These are phyloP conservation scores for Coniophora puteana DNA, from an alignment of 1,284 basidiomycete genomes.

Conservation along the genomic window DNA sequence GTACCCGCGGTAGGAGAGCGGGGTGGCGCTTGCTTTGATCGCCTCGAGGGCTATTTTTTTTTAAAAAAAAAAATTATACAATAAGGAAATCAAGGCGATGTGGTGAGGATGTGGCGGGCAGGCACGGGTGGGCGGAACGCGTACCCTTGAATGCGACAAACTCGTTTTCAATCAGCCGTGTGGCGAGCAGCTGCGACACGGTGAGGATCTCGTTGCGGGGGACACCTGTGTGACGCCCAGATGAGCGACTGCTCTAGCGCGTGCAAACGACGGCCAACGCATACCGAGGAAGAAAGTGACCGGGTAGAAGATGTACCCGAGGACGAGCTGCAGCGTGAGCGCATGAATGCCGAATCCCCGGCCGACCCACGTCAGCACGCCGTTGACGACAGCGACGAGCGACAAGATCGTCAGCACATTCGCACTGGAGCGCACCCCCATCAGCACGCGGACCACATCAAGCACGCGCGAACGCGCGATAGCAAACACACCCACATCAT, in stretches of 20 bases:
- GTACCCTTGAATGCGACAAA: constrained; percentile 72
- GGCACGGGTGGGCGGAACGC: no score
- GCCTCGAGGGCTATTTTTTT: no score
- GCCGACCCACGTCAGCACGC: constrained; percentile 87
- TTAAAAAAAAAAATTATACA: constrained; percentile 48
- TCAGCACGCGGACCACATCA: background rate
- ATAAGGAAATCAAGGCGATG: background rate
- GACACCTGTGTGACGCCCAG: constrained; percentile 43
- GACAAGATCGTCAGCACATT: constrained; percentile 81
- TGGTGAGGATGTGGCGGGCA: background rate
- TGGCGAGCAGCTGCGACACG: constrained; percentile 79
- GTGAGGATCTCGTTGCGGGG: constrained; percentile 69
- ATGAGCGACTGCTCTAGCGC: background rate
- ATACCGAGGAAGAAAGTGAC: constrained; percentile 75
- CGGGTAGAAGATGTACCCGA: constrained; percentile 88
- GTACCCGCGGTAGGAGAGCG: constrained; percentile 69
- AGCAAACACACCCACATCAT: constrained; percentile 54
- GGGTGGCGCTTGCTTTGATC: constrained; percentile 45
- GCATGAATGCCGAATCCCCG: constrained; percentile 80
- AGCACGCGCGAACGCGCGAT: background rate
- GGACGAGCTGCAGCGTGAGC: constrained; percentile 80
- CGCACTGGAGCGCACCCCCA: constrained; percentile 36
- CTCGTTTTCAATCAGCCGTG: constrained; percentile 86
- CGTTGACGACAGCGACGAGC: constrained; percentile 80
- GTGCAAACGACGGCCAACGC: constrained; percentile 10